These are phyloP conservation scores for Leptodontidium sp. DNA, from an alignment of 2,329 filamentous ascomycete genomes.

Conservation along the genomic window DNA sequence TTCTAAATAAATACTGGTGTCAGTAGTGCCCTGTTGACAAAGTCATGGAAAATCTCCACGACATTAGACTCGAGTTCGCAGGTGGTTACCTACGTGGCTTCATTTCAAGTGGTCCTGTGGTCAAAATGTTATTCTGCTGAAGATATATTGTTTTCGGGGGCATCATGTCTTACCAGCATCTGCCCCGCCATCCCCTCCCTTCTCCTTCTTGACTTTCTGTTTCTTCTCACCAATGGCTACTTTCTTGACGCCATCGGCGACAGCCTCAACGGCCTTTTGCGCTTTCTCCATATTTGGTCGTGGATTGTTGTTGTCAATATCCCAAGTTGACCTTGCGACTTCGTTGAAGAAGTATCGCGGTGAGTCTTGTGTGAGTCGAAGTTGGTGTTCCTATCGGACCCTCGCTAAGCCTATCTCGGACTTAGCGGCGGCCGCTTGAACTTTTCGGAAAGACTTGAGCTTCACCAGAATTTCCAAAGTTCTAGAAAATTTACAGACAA, in stretches of 20 bases:
- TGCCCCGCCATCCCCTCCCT: conserved; percentile 55
- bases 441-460: conserved; percentile 22
- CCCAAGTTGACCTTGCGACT: conserved; percentile 19
- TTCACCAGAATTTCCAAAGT: conserved; percentile 28
- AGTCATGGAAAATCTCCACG: neutral
- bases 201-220: conserved; percentile 56
- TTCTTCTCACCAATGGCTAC: conserved; percentile 58
- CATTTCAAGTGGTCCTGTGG: conserved; percentile 25
- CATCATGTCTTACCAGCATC: conserved; percentile 20
- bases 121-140: conserved; percentile 15
- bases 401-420: conserved; percentile 11
- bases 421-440: conserved; percentile 18
- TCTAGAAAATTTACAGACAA: conserved; percentile 41
- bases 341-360: conserved; percentile 1
- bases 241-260: conserved; percentile 67
- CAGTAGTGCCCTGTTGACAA: conserved; percentile 37
- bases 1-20: conserved; percentile 41
- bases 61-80: conserved; percentile 44
- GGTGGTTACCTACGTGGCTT: conserved; percentile 19
- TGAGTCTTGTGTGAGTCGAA: conserved; percentile 21
- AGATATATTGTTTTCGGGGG: conserved; percentile 12
- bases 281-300: conserved; percentile 56
- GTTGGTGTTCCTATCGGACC: conserved; percentile 10
- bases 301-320: conserved; percentile 30
- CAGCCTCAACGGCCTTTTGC: conserved; percentile 56